Base-by-base conservation (phyloP, 768 basidiomycete genomes). In the Rhodotorula babjevae region DNA sequence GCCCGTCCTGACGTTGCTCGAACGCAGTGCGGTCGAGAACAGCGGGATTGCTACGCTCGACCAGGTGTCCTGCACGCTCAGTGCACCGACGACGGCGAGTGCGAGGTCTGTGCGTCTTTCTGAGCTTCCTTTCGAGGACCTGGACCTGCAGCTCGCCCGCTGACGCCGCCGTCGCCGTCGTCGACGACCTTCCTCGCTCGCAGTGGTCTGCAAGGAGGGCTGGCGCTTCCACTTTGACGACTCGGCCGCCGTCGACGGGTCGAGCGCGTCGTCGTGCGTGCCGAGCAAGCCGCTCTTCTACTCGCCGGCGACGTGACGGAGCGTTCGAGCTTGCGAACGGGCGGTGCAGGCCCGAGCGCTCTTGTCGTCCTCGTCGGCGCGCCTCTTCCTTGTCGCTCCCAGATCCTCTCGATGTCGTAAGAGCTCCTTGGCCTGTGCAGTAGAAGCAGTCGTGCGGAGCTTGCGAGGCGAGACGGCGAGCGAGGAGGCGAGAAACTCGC, bases 11-110 rank as follows among this genome's bases (percentile, higher is more conserved):
- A 52, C 14, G 33, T 0, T 3, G 8, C 5, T n/a, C 27, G 11
- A 12, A n/a, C 12, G 36, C 49, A 71, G 70, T 71, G 70, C 25
- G 70, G 70, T 1, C 23, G 40, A 8, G 29, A 15, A 8, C 70
- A 71, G 40, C 18, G 56, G 0, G 65, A 71, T 21, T 71, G 70
- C 31, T 71, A 63, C 47, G 55, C 70, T 21, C 65, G 49, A 27
- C 61, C 65, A 9, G 70, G 70, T 2, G 56, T 71, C 3, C 56
- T 71, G 33, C 52, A 29, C 8, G 65, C 70, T 0, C 56, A 57
- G 16, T 71, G 70, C 49, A 52, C 29, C 21, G 49, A 63, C 10
- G 49, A 63, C 3, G 40, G 33, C 12, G 16, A 3, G 4, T 71
- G 70, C 56, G 70, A 71, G 29, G 47, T 57, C 49, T 31, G 70